Conservation (phyloP, 192 early-diverging fungal genomes). For the Rhizophlyctis rosea region DNA sequence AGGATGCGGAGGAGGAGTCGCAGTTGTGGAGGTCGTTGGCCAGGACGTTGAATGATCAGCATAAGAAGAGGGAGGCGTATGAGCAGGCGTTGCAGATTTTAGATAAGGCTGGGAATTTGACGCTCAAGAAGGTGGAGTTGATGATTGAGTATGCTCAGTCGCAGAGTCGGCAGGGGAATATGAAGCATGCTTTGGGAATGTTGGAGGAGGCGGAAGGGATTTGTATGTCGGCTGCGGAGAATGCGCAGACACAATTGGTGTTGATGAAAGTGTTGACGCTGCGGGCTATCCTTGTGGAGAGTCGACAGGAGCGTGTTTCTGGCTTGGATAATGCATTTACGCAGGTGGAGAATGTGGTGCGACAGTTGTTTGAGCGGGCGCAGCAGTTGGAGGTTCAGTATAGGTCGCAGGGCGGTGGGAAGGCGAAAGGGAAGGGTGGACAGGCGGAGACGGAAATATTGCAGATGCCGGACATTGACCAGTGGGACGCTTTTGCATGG, state of each 20-base stretch:
- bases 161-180: background rate
- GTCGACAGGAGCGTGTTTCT: too few relatives aligned
- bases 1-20: background rate
- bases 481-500: background rate
- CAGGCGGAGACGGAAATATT: background rate
- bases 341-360: too few relatives aligned
- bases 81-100: background rate
- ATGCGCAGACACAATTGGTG: too few relatives aligned
- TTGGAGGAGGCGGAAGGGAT: background rate
- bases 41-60: background rate
- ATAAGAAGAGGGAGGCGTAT: background rate
- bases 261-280: too few relatives aligned
- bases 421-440: background rate
- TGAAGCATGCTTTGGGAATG: background rate
- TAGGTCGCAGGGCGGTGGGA: too few relatives aligned
- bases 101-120: background rate
- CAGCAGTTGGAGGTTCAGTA: too few relatives aligned
- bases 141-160: background rate
- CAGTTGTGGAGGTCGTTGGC: background rate
- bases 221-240: too few relatives aligned
- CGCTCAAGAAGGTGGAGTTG: background rate
- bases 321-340: too few relatives aligned
- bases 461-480: background rate
- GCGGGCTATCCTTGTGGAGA: too few relatives aligned
- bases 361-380: too few relatives aligned